A percentile compares a stretch with the other conserved stretches of the same genome.
These are phyloP conservation scores for Cladosporium sp. DNA, from an alignment of 2,329 filamentous ascomycete species.

Conservation along the genomic window DNA sequence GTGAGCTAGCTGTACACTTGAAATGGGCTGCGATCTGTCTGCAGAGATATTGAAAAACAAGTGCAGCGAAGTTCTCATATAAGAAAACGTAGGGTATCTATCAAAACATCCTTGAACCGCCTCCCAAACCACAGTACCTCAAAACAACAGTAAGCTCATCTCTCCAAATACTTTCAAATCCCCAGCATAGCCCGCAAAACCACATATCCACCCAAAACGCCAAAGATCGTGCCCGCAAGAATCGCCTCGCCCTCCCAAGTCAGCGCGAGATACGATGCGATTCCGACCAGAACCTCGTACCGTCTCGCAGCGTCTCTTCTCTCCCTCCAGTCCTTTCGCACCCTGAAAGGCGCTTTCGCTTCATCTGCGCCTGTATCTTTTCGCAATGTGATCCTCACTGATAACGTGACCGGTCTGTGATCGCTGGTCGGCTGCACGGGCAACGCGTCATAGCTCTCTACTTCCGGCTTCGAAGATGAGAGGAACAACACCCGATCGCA, in stretches of 20 bases:
- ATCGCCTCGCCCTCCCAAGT: conserved; percentile 45
- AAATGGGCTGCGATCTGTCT: too few relatives aligned
- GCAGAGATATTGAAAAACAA: too few relatives aligned
- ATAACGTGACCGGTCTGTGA: conserved; percentile 77
- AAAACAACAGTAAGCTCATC: neutral
- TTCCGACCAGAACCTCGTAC: conserved; percentile 58
- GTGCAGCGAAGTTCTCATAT: too few relatives aligned
- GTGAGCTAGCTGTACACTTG: too few relatives aligned
- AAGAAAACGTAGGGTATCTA: neutral
- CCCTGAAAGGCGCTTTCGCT: conserved; percentile 51
- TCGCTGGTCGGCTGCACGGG: conserved; percentile 80
- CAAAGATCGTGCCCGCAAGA: conserved; percentile 28
- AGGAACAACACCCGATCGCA: conserved; percentile 86
- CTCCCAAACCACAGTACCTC: neutral
- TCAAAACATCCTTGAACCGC: neutral
- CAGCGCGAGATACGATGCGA: conserved; percentile 50
- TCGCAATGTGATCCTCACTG: conserved; percentile 57
- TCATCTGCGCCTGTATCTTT: conserved; percentile 31
- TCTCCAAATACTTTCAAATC: neutral
- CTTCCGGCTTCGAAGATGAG: conserved; percentile 42
- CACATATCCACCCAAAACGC: conserved; percentile 28
- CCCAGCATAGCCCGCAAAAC: conserved; percentile 21
- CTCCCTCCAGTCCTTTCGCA: conserved; percentile 55
- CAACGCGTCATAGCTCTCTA: conserved; percentile 66
- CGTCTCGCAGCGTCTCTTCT: conserved; percentile 51